Evolutionary conservation across 495 filamentous ascomycete genomes (phyloP).

Genomic region (Xylona heveae): DNA sequence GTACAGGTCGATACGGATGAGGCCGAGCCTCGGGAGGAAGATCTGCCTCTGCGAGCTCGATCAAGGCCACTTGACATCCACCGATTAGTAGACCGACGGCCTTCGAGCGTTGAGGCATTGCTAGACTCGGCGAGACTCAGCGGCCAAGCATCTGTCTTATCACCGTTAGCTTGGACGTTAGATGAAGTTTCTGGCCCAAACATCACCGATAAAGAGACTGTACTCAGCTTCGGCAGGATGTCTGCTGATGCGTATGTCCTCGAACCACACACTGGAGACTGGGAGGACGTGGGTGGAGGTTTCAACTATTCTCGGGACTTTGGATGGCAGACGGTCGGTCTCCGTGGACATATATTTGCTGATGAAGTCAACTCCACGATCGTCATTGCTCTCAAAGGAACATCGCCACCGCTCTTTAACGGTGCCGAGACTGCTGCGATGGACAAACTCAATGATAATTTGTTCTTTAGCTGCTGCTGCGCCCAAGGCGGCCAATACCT

Average conservation of each 20-base stretch:
- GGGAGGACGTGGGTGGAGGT: slow-evolving; percentile 56
- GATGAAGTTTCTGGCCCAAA: slow-evolving; percentile 66
- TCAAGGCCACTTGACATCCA: slow-evolving; percentile 48
- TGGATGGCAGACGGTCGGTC: slow-evolving; percentile 76
- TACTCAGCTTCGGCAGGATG: slow-evolving; percentile 69
- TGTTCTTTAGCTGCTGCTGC: slow-evolving; percentile 96
- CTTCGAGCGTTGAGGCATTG: slow-evolving; percentile 52
- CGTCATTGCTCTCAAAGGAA: slow-evolving; percentile 83
- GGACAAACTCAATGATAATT: slow-evolving; percentile 92
- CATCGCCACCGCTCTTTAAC: slow-evolving; percentile 77
- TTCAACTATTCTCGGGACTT: slow-evolving; percentile 74
- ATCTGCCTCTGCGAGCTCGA: slow-evolving; percentile 26
- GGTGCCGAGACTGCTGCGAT: slow-evolving; percentile 89
- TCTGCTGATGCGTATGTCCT: slow-evolving; percentile 74
- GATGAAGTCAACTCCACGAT: slow-evolving; percentile 71
- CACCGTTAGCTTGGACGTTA: slow-evolving; percentile 56
- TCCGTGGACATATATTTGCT: slow-evolving; percentile 81
- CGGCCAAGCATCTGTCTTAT: slow-evolving; percentile 35
- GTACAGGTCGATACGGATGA: slow-evolving; percentile 47
- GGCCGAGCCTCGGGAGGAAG: slow-evolving; percentile 23
- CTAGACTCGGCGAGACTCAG: slow-evolving; percentile 36
- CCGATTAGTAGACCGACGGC: slow-evolving; percentile 58
- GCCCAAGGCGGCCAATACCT: slow-evolving; percentile 69
- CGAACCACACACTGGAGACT: slow-evolving; percentile 45
- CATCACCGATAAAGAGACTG: slow-evolving; percentile 64